Base-by-base conservation (phyloP, 768 basidiomycete genomes). In the Russula olivacea region DNA sequence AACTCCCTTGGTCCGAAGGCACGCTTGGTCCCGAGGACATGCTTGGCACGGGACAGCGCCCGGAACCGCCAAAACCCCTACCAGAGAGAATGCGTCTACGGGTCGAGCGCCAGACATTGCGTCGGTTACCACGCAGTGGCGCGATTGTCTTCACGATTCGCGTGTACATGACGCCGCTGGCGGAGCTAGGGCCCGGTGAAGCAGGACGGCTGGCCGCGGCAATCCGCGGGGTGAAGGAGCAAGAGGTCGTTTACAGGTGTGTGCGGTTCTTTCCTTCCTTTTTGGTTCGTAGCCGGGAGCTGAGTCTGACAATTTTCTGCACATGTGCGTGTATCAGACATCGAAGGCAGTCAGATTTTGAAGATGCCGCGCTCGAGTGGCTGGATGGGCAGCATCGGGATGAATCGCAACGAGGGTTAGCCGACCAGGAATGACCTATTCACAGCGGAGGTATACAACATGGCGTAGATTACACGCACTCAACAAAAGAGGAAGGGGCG, bases 141-240 rank as follows among this genome's bases (percentile, higher is more conserved):
- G 84, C 80, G 1, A 77, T 87, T 36, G 71, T 86, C 21, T 89
- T 89, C 70, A 84, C 83, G 56, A 83, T 88, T 67, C 79, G 86
- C 38, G 84, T 83, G 36, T 86, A 86, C 72, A 23, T 84, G 55
- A 77, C 77, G 32, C 80, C 81, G 15, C 71, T 86, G 32, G 75
- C 74, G n/a, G 78, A 78, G 38, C 69, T 88, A 1, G 78, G 66
- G 11, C 72, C 72, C 9, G 85, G 83, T 0, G 80, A 84, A 32
- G 77, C 84, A 0, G 81, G 77, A n/a, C 75, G 86, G 57, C 72
- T 89, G 68, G 85, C 81, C 6, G 78, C 77, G 50, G 84, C 85
- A 7, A 71, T 88, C 56, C 73, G 80, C 56, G 81, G 80, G 60
- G 86, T 86, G 84, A 80, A 81, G 7, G 75, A 73, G 23, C 84